Conservation (phyloP, 805 yeast genomes). For the Pichia cephalocereana region DNA sequence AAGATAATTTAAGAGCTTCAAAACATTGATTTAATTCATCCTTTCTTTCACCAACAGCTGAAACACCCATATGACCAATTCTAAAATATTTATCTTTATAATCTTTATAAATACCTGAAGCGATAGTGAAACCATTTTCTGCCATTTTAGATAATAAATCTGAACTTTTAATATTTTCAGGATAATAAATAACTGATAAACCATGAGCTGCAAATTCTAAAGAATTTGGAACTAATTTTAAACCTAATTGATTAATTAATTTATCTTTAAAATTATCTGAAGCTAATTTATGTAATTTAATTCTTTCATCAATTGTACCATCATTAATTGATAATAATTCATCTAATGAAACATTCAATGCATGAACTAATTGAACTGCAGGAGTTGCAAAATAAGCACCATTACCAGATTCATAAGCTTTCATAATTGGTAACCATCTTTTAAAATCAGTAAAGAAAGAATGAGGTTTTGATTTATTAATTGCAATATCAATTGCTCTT, state of each 20-base stretch:
- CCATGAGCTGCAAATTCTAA: slow-evolving; percentile 74
- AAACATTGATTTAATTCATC: slow-evolving; percentile 46
- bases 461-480: slow-evolving; percentile 37
- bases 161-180: slow-evolving; percentile 63
- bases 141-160: slow-evolving; percentile 51
- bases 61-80: slow-evolving; percentile 93
- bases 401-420: slow-evolving; percentile 71
- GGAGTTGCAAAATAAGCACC: slow-evolving; percentile 94
- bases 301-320: slow-evolving; percentile 45
- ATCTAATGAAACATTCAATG: slow-evolving; percentile 65
- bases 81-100: slow-evolving; percentile 79
- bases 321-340: slow-evolving; percentile 40
- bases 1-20: slow-evolving; percentile 35
- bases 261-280: slow-evolving; percentile 58
- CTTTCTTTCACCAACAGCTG: slow-evolving; percentile 48
- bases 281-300: slow-evolving; percentile 51
- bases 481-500: slow-evolving; percentile 61
- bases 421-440: slow-evolving; percentile 85
- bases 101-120: slow-evolving; percentile 84
- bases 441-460: slow-evolving; percentile 63
- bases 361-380: slow-evolving; percentile 79
- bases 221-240: slow-evolving; percentile 55
- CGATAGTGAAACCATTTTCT: slow-evolving; percentile 62
- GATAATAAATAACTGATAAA: slow-evolving; percentile 75
- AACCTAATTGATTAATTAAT: slow-evolving; percentile 44